Evolutionary conservation across 768 basidiomycete species (phyloP), one percentile per base, ranked within the genome.

Genomic region (Rhizopogon sp.): DNA sequence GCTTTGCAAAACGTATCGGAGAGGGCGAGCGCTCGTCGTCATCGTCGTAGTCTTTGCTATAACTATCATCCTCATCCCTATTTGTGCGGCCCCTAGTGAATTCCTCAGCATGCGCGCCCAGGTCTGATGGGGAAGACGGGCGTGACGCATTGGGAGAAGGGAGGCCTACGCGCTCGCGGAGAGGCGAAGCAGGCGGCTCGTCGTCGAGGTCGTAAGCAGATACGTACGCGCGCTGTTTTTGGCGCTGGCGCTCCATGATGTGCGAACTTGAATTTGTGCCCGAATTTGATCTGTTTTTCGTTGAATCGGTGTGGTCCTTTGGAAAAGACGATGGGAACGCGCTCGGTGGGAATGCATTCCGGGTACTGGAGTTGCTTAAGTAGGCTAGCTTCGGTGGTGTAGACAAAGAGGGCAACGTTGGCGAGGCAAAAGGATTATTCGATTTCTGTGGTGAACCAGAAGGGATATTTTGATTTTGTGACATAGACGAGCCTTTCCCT

Each of bases 171-270:
- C 49, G 53, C 53, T 54, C 52, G 14, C 71, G 64, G n/a, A 57
- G 57, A 33, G 64, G 51, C 6, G 66, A 65, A 37, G 28, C 47
- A 10, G 73, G 73, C n/a, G 73, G 73, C 10, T 71, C 70, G 50
- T 75, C 73, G 33, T 74, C 73, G 14, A 41, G 51, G 20, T 52
- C 40, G 45, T 52, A 49, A 17, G 28, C 25, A 8, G 25, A 50
- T 22, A 13, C 20, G 44, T 50, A 43, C 8, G 40, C 51, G 22
- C 44, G 39, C 51, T 52, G 51, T 17, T 49, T 52, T 41, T 50
- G 44, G 14, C 51, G 51, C 51, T 52, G 40, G 22, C 51, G 40
- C 25, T 52, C 51, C 39, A 41, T 41, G 28, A 49, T 29, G 28
- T 52, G 50, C 16, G 50, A 52, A 20, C 31, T 39, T 31, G 25